phyloP scores from a whole-genome alignment of 2,329 filamentous ascomycete species.

The Arthrobotrys musiformis region DNA sequence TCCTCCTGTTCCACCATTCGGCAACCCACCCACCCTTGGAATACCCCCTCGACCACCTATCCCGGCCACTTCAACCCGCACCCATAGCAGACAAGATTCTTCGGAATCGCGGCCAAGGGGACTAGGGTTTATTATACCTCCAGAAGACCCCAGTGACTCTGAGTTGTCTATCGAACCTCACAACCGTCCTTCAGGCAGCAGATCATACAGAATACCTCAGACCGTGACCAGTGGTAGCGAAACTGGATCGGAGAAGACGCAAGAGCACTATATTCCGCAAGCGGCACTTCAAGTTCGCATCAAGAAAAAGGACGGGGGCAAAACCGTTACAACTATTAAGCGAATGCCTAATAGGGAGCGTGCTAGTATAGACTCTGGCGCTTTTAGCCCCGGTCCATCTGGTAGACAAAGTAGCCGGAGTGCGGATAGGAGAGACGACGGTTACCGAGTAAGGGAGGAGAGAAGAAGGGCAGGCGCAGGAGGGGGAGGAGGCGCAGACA shows the following conservation, averaged over 20 bases:
- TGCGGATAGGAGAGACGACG: conserved; percentile 17
- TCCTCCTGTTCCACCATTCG: conserved; percentile 15
- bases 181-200: conserved; percentile 46
- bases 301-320: conserved; percentile 52
- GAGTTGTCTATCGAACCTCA: conserved; percentile 38
- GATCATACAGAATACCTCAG: conserved; percentile 46
- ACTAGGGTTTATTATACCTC: conserved; percentile 32
- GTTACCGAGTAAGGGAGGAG: conserved; percentile 42
- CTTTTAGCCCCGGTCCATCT: conserved; percentile 16
- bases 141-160: conserved; percentile 42
- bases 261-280: conserved; percentile 37
- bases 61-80: conserved; percentile 29
- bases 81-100: conserved; percentile 41
- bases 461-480: conserved; percentile 32
- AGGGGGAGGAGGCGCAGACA: conserved; percentile 22
- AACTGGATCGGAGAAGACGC: conserved; percentile 25
- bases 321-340: conserved; percentile 53
- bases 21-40: conserved; percentile 10
- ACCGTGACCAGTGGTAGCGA: conserved; percentile 48
- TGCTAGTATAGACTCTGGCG: conserved; percentile 22
- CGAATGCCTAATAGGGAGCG: conserved; percentile 48
- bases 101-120: conserved; percentile 9
- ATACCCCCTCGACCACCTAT: conserved; percentile 34
- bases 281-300: conserved; percentile 50
- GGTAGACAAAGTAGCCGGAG: conserved; percentile 8